Evolutionary conservation across 768 basidiomycete species (phyloP), one percentile per base, ranked within the genome.

Genomic region (Boletus reticulatus): DNA sequence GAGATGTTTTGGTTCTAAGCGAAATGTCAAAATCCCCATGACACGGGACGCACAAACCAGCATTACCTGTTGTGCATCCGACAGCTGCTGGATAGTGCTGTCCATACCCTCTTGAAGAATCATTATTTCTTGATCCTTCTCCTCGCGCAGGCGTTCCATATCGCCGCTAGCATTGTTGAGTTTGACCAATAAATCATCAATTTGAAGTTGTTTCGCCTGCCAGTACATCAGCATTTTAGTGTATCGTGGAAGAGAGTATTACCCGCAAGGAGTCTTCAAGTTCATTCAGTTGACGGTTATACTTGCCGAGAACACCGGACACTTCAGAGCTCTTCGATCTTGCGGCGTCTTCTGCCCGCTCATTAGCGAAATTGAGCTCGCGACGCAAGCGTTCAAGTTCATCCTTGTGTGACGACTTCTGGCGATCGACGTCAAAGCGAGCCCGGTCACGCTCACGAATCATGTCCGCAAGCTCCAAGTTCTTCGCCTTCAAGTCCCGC

Each of bases 401-500:
- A 54, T 99, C 97, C 68, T 94, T 96, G 71, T 98, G 94, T 48
- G 86, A 88, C 6, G 92, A 84, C 75, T 96, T 98, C 69, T 92
- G 82, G 20, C 97, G 81, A 67, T 99, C 97, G 22, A 98, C 77
- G 61, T 99, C 97, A 66, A 97, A 98, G 43, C 97, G 80, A 36
- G 96, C 94, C 53, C 95, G 82, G 68, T 99, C 97, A 34, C 97
- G 85, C 72, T 99, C 97, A 44, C 96, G 84, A 62, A 99, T 89
- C 97, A 99, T 99, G 69, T 98, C 97, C 22, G 97, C 97, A 19
- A 99, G 78, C 71, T 98, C 97, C 52, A 99, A 73, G 68, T 98
- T 99, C 82, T 99, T 99, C n/a, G 92, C 81, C 75, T 98, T 99
- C 63, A 98, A 78, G 69, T 99, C 97, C 34, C 94, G 80, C 70